Base-by-base conservation (phyloP, 495 filamentous ascomycete genomes). In the Penicillium flavigenum region DNA sequence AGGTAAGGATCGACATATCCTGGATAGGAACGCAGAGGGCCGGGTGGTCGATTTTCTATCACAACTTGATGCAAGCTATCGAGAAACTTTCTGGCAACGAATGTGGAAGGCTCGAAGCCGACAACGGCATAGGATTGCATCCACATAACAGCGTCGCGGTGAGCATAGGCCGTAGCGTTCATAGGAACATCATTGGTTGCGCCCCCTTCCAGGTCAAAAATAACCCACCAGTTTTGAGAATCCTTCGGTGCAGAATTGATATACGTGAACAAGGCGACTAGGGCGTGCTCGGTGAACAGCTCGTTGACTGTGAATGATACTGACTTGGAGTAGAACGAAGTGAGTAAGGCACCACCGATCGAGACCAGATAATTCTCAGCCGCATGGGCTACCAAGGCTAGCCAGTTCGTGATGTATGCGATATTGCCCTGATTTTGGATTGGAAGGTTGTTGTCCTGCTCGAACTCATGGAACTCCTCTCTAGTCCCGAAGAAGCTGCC, bases 1-100 rank as follows among this genome's bases (percentile, higher is more conserved):
- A 89, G 59, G 5, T 66, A 71, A 1, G 85, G 83, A 67, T 92
- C 89, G 5, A 90, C 81, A 63, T 91, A 91, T 19, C 88, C 89
- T 1, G 87, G 78, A 69, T 92, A 92, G 0, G 82, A 70, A 6
- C 71, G 69, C 47, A 71, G 66, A 27, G 52, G 51, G 8, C 57
- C 67, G 3, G 62, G 47, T 0, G 75, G 65, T 27, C 65, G 68
- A 16, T 69, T 60, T 3, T 49, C 58, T 3, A 45, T 46, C 20
- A 73, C 62, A 3, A 72, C 53, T 4, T 72, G 56, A 51, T 84
- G 79, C 20, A 88, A 64, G 2, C 75, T 70, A 32, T 72, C 62
- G 22, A 81, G 66, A 41, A 79, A 81, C 0, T 59, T 55, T 16
- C 68, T 65, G 0, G 72, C 71, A 1, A 61, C 71, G 22, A 41